Evolutionary conservation across 2,329 filamentous ascomycete genomes (phyloP).

Genomic region (Aureobasidium vineae): DNA sequence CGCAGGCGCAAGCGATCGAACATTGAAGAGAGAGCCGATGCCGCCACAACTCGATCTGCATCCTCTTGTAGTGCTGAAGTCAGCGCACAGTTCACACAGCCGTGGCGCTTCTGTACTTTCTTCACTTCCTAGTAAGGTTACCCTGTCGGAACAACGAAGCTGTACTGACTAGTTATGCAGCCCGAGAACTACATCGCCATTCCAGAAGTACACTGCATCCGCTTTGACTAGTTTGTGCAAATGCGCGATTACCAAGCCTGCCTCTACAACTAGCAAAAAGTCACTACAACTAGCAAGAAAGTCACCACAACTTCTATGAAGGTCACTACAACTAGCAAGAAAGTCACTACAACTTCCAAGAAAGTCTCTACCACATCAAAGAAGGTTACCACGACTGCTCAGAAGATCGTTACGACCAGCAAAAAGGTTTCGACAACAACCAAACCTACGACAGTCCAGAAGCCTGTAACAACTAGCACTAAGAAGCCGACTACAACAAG

Average conservation of each 20-base stretch:
- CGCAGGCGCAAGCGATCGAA: constrained; percentile 11
- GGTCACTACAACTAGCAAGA: not conserved
- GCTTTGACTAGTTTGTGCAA: constrained; percentile 4
- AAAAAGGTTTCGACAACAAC: not conserved
- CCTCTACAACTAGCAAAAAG: constrained; percentile 4
- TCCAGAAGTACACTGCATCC: constrained; percentile 6
- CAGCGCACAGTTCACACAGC: constrained; percentile 7
- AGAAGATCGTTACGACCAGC: not conserved
- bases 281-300: not conserved
- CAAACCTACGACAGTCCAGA: not conserved
- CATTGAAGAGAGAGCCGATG: not conserved
- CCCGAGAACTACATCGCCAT: constrained; percentile 9
- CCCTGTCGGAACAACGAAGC: no score
- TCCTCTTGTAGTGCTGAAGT: constrained; percentile 9
- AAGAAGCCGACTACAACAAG: not conserved
- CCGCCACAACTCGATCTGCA: not conserved
- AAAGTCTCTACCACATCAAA: not conserved
- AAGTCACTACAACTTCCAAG: not conserved
- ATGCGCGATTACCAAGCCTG: constrained; percentile 1
- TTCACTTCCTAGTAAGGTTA: not conserved
- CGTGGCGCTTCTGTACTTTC: constrained; percentile 16
- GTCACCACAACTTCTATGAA: not conserved
- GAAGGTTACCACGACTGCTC: not conserved
- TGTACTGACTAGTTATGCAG: not conserved
- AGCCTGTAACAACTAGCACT: not conserved